Conservation (phyloP, 108 stramenopile species). For the Skeletonema menzelii region DNA sequence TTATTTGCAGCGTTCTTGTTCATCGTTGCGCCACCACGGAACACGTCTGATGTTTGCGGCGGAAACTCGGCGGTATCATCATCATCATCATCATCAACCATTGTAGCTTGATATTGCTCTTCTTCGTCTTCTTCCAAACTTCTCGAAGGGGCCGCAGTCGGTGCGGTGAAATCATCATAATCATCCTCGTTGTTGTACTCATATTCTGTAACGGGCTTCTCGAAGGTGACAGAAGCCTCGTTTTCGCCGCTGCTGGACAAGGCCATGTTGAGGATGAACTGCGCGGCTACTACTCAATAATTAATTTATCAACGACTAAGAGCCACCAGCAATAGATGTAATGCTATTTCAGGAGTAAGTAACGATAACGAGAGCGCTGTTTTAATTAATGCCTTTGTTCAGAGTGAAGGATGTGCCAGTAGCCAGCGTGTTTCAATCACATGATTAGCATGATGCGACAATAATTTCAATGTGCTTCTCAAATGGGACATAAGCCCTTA, state of each 20-base stretch:
- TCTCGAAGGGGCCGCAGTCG: background rate
- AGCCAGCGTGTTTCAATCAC: too few species aligned
- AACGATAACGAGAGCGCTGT: too few species aligned
- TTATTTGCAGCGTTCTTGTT: background rate
- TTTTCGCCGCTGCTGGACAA: background rate
- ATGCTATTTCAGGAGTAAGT: too few species aligned
- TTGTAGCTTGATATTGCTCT: background rate
- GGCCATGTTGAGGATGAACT: background rate
- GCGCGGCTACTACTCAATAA: too few species aligned
- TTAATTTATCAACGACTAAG: too few species aligned
- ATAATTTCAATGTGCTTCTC: too few species aligned
- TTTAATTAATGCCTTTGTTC: too few species aligned
- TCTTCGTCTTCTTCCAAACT: background rate
- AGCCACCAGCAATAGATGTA: too few species aligned
- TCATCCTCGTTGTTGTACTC: too few species aligned
- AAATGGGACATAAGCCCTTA: too few species aligned
- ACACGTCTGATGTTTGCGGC: background rate
- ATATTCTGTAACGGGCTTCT: background rate
- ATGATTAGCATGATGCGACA: too few species aligned
- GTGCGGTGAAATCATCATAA: background rate
- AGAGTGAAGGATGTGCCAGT: too few species aligned
- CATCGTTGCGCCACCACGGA: background rate
- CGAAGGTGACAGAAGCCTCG: background rate
- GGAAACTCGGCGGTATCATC: background rate
- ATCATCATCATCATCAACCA: background rate